phyloP scores from a whole-genome alignment of 192 early-diverging fungal species.

The Funneliformis geosporum region DNA sequence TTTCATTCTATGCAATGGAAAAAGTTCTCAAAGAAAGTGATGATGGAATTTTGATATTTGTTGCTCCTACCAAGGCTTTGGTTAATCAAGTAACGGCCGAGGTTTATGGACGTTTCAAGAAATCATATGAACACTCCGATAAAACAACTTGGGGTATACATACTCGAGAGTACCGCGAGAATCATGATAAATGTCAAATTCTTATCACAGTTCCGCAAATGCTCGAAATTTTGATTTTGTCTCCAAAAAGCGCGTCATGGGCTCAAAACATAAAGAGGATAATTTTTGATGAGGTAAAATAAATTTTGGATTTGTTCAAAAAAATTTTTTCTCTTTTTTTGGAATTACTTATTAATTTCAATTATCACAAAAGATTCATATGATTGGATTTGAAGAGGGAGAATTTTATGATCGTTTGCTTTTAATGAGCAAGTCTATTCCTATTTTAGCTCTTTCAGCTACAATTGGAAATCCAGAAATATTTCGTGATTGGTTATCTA shows the following conservation, averaged over 20 bases:
- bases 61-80: constrained; percentile 51
- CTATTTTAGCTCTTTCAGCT: constrained; percentile 48
- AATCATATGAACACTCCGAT: constrained; percentile 35
- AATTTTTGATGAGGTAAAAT: constrained; percentile 49
- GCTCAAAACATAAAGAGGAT: constrained; percentile 38
- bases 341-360: not conserved
- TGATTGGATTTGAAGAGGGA: constrained; percentile 30
- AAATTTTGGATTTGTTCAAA: not conserved
- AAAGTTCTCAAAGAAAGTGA: constrained; percentile 42
- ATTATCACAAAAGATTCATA: not conserved
- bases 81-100: constrained; percentile 52
- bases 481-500: constrained; percentile 38
- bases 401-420: constrained; percentile 46
- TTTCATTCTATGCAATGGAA: constrained; percentile 54
- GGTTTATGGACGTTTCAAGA: constrained; percentile 46
- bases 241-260: constrained; percentile 35
- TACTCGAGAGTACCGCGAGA: constrained; percentile 42
- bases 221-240: constrained; percentile 40
- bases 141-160: constrained; percentile 40
- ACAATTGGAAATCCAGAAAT: constrained; percentile 43
- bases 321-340: no score
- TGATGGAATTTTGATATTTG: constrained; percentile 44
- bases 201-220: constrained; percentile 48
- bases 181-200: constrained; percentile 39
- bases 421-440: not conserved